These are phyloP conservation scores for Plasmodium gallinaceum DNA, from an alignment of 169 alveolate genomes.

Conservation along the genomic window DNA sequence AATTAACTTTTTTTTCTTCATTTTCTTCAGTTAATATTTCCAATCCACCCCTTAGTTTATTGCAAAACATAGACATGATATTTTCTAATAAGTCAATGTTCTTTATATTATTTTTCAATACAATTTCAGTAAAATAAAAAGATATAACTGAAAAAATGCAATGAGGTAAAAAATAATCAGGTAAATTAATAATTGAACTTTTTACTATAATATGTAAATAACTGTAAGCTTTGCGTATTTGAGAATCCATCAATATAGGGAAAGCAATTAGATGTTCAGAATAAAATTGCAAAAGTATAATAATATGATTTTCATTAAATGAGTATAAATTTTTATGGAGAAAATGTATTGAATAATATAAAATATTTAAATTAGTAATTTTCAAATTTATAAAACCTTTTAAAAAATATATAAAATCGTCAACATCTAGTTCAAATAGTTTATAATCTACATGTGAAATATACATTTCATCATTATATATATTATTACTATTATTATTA, in stretches of 20 bases:
- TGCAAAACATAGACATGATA: slow-evolving; percentile 18
- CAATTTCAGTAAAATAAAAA: slow-evolving; percentile 28
- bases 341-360: slow-evolving; percentile 21
- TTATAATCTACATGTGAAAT: too few species aligned
- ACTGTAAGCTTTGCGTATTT: background rate
- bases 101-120: slow-evolving; percentile 13
- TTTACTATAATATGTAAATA: slow-evolving; percentile 1
- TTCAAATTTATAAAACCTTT: slow-evolving; percentile 43
- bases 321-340: background rate
- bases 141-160: slow-evolving; percentile 39
- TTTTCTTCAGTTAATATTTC: slow-evolving; percentile 4
- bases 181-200: slow-evolving; percentile 16
- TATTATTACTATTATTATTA: too few species aligned
- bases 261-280: slow-evolving; percentile 36
- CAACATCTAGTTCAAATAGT: background rate
- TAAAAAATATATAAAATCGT: slow-evolving; percentile 31
- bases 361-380: slow-evolving; percentile 24
- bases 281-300: slow-evolving; percentile 47
- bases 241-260: background rate
- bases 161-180: slow-evolving; percentile 23
- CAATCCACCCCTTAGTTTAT: slow-evolving; percentile 32
- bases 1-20: slow-evolving; percentile 35
- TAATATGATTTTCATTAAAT: slow-evolving; percentile 23
- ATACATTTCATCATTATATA: too few species aligned
- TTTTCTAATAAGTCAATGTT: slow-evolving; percentile 42